A percentile compares a stretch with the other conserved stretches of the same genome.
These are phyloP conservation scores for Oxyria digyna DNA, from an alignment of 148 eudicot genomes.

Conservation along the genomic window DNA sequence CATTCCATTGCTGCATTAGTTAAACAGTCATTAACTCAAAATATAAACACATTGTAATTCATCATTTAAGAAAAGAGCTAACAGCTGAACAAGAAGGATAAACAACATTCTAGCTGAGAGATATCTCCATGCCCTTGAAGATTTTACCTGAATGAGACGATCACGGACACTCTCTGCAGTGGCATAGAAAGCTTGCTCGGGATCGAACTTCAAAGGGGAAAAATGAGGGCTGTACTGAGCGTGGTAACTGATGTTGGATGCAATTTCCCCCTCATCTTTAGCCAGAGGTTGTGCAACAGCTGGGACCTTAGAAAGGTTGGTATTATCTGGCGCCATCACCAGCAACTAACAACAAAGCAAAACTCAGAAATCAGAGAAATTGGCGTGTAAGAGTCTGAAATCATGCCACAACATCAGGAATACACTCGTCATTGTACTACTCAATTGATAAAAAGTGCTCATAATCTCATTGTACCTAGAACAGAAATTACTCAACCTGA, in stretches of 20 bases:
- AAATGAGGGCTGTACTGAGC: conserved; percentile 91
- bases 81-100: background rate
- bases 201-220: conserved; percentile 84
- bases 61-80: background rate
- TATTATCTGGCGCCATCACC: background rate
- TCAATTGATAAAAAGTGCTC: background rate
- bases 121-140: background rate
- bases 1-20: conserved; percentile 88
- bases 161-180: conserved; percentile 97
- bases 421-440: background rate
- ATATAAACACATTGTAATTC: background rate
- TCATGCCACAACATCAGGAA: background rate
- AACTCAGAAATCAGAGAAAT: background rate
- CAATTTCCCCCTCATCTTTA: conserved; percentile 51
- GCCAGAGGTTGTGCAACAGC: conserved; percentile 69
- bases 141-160: conserved; percentile 65
- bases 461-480: background rate
- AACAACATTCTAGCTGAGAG: background rate
- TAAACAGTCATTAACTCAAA: conserved; percentile 1
- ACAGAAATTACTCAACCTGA: background rate
- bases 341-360: background rate
- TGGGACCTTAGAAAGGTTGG: conserved; percentile 14
- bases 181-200: conserved; percentile 92
- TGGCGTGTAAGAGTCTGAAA: background rate
- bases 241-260: conserved; percentile 86